Evolutionary conservation across 805 yeast genomes (phyloP).

Genomic region (Yarrowia sp.): DNA sequence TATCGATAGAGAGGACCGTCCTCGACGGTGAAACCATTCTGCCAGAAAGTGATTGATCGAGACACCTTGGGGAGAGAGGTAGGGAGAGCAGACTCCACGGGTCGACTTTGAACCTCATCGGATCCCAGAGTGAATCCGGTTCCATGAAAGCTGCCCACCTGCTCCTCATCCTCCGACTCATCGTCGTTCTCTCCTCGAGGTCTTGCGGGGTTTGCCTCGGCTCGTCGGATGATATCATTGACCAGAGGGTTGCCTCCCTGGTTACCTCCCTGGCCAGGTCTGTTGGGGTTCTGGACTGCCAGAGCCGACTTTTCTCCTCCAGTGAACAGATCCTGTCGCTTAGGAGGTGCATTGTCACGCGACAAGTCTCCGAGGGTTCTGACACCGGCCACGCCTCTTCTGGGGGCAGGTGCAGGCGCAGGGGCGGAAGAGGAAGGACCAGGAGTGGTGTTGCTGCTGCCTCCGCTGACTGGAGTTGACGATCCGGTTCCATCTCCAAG

Average conservation of each 20-base stretch:
- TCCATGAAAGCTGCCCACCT: slow-evolving; percentile 45
- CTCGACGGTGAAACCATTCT: slow-evolving; percentile 93
- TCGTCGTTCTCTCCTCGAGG: slow-evolving; percentile 37
- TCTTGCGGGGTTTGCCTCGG: slow-evolving; percentile 42
- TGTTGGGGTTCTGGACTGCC: slow-evolving; percentile 75
- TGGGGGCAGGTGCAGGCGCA: slow-evolving; percentile 29
- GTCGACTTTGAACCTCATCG: slow-evolving; percentile 44
- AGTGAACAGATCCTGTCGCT: slow-evolving; percentile 56
- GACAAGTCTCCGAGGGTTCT: slow-evolving; percentile 49
- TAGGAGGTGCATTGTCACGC: slow-evolving; percentile 46
- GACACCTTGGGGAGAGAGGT: slow-evolving; percentile 57
- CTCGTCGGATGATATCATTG: slow-evolving; percentile 50
- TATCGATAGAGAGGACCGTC: slow-evolving; percentile 86
- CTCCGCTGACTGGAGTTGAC: slow-evolving; percentile 10
- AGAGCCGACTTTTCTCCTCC: slow-evolving; percentile 77
- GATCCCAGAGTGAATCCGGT: slow-evolving; percentile 51
- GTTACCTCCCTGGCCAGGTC: slow-evolving; percentile 40
- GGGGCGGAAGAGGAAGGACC: slow-evolving; percentile 22
- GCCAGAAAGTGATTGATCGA: slow-evolving; percentile 92
- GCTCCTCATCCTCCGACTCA: slow-evolving; percentile 43
- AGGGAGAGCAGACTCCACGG: slow-evolving; percentile 40
- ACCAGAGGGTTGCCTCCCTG: slow-evolving; percentile 45
- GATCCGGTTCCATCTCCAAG: slow-evolving; percentile 34
- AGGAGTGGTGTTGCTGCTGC: slow-evolving; percentile 24
- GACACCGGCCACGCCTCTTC: slow-evolving; percentile 43